Evolutionary conservation across 129 eudicot species (phyloP), one percentile per base, ranked within the genome.

Genomic region (Saposhnikovia divaricata): DNA sequence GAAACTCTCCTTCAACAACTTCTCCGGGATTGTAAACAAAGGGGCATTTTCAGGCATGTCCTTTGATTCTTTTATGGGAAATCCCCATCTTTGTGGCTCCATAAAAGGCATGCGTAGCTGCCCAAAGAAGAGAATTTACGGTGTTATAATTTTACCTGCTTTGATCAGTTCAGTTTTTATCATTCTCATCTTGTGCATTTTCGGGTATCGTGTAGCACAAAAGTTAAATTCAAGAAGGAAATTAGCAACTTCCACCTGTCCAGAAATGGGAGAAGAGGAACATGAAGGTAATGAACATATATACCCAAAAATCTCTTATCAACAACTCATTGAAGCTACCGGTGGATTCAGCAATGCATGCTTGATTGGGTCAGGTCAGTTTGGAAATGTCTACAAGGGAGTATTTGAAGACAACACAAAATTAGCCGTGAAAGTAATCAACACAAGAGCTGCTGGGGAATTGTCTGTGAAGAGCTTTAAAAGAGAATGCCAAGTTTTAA

Each of bases 311-410:
- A 89, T 93, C 61, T 85, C 94, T 34, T 87, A 86, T 27, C 84
- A 77, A 34, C 86, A 93, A 74, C 97, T 93, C 78, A 77, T 86
- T 55, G 88, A 85, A 82, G 98, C 98, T 69, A 93, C 98, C 0
- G 91, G 85, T 7, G 97, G 94, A 72, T 91, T 93, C 39, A 83
- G 79, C 65, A 38, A 82, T 46, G 88, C 91, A 5, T 88, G 81
- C 84, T 77, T 91, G 5, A 84, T 93, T 25, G 98, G 98, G 2
- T 82, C 98, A 4, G 97, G 97, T 40, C 82, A 76, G 75, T 91
- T 87, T 46, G 98, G 98, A 63, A 87, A 85, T 42, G 98, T 93
- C 28, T 93, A 93, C 83, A 89, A 93, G 81, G 98, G 98, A 42
- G 48, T 83, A 39, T 92, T 93, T 40, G 72, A 80, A 72, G 90